Conservation (phyloP, 2,329 filamentous ascomycete species). For the Chrysoporthe puriensis region DNA sequence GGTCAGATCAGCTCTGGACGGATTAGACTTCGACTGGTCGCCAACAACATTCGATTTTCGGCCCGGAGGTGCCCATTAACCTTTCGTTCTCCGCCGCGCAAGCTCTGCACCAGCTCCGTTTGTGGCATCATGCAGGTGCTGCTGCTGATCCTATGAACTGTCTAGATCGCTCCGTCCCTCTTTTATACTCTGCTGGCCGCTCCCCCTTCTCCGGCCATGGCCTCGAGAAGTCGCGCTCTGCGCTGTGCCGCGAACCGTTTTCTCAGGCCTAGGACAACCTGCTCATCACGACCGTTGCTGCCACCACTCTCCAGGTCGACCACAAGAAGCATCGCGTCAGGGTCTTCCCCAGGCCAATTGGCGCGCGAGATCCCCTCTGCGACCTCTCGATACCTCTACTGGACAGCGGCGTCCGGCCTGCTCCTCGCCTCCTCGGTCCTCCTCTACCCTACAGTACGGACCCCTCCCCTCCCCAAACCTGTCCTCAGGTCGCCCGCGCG, state of each 20-base stretch:
- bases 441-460: slow-evolving; percentile 62
- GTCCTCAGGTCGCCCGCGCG: neutral
- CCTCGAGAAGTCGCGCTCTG: slow-evolving; percentile 27
- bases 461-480: neutral
- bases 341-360: slow-evolving; percentile 28
- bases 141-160: slow-evolving; percentile 3
- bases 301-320: slow-evolving; percentile 21
- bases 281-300: slow-evolving; percentile 14
- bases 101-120: slow-evolving; percentile 11
- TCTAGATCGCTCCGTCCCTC: slow-evolving; percentile 3
- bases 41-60: slow-evolving; percentile 18
- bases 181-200: slow-evolving; percentile 7
- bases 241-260: slow-evolving; percentile 26
- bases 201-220: slow-evolving; percentile 20
- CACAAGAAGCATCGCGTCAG: slow-evolving; percentile 21
- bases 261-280: slow-evolving; percentile 16
- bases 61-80: slow-evolving; percentile 16
- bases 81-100: slow-evolving; percentile 10
- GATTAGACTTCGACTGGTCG: neutral
- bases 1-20: slow-evolving; percentile 16
- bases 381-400: slow-evolving; percentile 37
- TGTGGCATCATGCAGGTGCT: slow-evolving; percentile 22
- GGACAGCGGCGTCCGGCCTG: slow-evolving; percentile 47
- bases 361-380: slow-evolving; percentile 33
- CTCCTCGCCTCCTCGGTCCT: slow-evolving; percentile 57